Evolutionary conservation across 2,329 filamentous ascomycete species (phyloP).

Genomic region (Diaporthe batatas): DNA sequence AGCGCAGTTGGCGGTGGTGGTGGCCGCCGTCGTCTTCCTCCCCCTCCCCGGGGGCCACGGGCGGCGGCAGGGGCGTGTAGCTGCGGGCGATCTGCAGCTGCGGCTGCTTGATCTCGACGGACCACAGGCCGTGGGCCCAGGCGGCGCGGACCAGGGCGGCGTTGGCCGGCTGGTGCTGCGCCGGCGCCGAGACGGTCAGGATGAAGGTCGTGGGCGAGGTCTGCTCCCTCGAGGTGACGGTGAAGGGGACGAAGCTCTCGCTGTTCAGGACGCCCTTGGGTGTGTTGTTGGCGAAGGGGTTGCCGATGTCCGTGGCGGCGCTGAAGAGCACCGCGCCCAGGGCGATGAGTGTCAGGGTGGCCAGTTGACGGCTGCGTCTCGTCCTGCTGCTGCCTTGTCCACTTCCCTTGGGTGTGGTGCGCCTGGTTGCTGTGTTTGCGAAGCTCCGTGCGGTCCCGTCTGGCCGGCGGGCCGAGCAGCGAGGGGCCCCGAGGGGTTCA

Average conservation of each 20-base stretch:
- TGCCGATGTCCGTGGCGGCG: slow-evolving; percentile 16
- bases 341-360: not conserved
- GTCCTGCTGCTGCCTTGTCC: not conserved
- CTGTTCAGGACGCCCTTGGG: slow-evolving; percentile 62
- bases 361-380: not conserved
- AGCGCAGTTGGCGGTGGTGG: slow-evolving; percentile 61
- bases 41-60: slow-evolving; percentile 29
- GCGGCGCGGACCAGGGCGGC: slow-evolving; percentile 51
- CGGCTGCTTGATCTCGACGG: slow-evolving; percentile 93
- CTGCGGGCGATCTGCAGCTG: slow-evolving; percentile 91
- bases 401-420: not conserved
- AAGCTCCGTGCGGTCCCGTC: not conserved
- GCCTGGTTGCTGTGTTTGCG: not conserved
- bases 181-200: slow-evolving; percentile 66
- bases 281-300: not conserved
- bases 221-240: slow-evolving; percentile 69
- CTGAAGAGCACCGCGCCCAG: slow-evolving; percentile 12
- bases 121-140: slow-evolving; percentile 81
- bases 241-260: slow-evolving; percentile 74
- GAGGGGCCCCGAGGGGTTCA: fast-evolving
- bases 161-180: slow-evolving; percentile 46
- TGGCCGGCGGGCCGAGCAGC: not conserved
- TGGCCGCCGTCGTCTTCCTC: too few relatives aligned
- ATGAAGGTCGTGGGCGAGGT: slow-evolving; percentile 78
- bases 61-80: slow-evolving; percentile 87